Evolutionary conservation across 1,284 basidiomycete species (phyloP), one percentile per base, ranked within the genome.

Genomic region (Inonotus obliquus): DNA sequence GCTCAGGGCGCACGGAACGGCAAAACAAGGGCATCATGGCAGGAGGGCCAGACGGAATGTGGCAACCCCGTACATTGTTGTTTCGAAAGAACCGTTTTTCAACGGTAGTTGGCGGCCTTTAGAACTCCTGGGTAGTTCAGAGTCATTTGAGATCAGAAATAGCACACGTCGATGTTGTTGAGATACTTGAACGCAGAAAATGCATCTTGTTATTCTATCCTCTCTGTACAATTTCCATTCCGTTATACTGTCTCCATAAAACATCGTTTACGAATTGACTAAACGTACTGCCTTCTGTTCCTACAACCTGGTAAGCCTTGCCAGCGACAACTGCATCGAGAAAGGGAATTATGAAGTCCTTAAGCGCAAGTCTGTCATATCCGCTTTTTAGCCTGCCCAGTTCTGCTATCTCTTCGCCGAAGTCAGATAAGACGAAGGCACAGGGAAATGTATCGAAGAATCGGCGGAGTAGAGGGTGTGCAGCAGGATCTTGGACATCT

Each of bases 271-370:
- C 79, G 66, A 86, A 92, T 58, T 77, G 74, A 71, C 87, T 88
- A 68, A 90, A 92, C 32, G 90, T 91, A 69, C 88, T 90, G 57
- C 80, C 78, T 54, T 82, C 79, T 11, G 88, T 92, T 1, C 86
- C 87, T 0, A 85, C 80, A 37, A 89, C 78, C n/a, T 69, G 74
- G 68, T 76, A 72, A 1, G 84, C 85, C 56, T 77, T 77, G 0
- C 81, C 81, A 19, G 83, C 80, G 35, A 91, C 79, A 73, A 90
- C 78, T 7, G 86, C 87, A 68, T 92, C 89, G 37, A 92, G 68
- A 59, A 91, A 81, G 1, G 89, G 85, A 23, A 80, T 66, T 21
- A 89, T 63, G 67, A 85, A 84, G 9, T 69, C 66, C 25, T 71
- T 76, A 53, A 91, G 71, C 35, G 63, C 69, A 19, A 85, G 73